These are phyloP conservation scores for Penicillium steckii DNA, from an alignment of 495 filamentous ascomycete species.

Conservation along the genomic window DNA sequence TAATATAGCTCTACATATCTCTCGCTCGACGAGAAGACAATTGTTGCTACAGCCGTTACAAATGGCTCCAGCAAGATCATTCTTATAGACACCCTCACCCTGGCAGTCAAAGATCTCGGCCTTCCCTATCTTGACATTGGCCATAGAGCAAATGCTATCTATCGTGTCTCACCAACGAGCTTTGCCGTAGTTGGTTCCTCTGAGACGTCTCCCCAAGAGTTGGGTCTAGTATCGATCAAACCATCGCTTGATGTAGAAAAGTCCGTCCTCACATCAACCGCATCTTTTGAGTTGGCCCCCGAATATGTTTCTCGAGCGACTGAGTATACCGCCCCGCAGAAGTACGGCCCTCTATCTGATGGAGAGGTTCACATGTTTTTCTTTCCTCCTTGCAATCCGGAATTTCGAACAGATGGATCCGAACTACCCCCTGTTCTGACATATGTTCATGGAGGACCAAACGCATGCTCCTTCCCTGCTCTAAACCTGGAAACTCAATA, in stretches of 20 bases:
- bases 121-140: slow-evolving; percentile 25
- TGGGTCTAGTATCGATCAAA: slow-evolving; percentile 19
- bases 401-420: slow-evolving; percentile 25
- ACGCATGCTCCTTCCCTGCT: slow-evolving; percentile 28
- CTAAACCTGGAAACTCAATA: slow-evolving; percentile 41
- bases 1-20: slow-evolving; percentile 32
- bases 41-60: slow-evolving; percentile 32
- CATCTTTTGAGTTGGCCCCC: slow-evolving; percentile 17
- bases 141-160: slow-evolving; percentile 10
- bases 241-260: slow-evolving; percentile 10
- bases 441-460: slow-evolving; percentile 50
- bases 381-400: slow-evolving; percentile 43
- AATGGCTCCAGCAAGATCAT: slow-evolving; percentile 24
- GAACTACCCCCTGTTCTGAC: slow-evolving; percentile 44
- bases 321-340: slow-evolving; percentile 25
- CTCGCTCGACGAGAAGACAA: slow-evolving; percentile 32
- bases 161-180: slow-evolving; percentile 17
- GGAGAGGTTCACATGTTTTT: slow-evolving; percentile 40
- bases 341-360: slow-evolving; percentile 20
- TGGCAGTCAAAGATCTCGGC: slow-evolving; percentile 16
- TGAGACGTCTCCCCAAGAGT: slow-evolving; percentile 19
- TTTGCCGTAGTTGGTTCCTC: slow-evolving; percentile 23
- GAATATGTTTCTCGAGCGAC: slow-evolving; percentile 36
- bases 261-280: slow-evolving; percentile 23
- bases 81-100: slow-evolving; percentile 17